Evolutionary conservation across 306 rosid species (phyloP).

Genomic region (Gynostemma pentaphyllum): DNA sequence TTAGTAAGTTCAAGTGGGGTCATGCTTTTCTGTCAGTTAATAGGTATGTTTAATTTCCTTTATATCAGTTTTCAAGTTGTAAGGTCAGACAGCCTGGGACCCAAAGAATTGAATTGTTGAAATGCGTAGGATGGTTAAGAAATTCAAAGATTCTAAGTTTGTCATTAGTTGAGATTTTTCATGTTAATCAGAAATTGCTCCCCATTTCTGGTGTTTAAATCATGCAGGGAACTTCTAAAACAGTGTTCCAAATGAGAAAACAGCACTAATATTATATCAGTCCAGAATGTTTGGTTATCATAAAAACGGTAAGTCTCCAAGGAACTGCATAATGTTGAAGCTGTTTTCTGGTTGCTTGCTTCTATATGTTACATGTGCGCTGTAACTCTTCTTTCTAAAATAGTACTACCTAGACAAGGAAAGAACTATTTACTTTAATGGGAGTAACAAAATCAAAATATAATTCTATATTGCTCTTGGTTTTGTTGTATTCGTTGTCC

Average conservation of each 20-base stretch:
- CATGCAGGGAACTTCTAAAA: slow-evolving; percentile 71
- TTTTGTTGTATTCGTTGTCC: too few relatives aligned
- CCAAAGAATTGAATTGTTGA: too few relatives aligned
- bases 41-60: slow-evolving; percentile 30
- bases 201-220: background rate
- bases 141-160: background rate
- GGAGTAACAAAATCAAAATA: too few relatives aligned
- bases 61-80: too few relatives aligned
- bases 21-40: slow-evolving; percentile 81
- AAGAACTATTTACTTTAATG: too few relatives aligned
- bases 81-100: too few relatives aligned
- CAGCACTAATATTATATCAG: slow-evolving; percentile 58
- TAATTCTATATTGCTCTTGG: too few relatives aligned
- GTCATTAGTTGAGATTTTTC: background rate
- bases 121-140: too few relatives aligned
- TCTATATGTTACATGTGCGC: too few relatives aligned
- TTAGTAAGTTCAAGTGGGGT: slow-evolving; percentile 97
- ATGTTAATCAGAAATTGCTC: background rate
- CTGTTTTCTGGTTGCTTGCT: slow-evolving; percentile 15
- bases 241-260: slow-evolving; percentile 74
- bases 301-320: slow-evolving; percentile 47
- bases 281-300: slow-evolving; percentile 79
- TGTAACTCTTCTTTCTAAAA: too few relatives aligned
- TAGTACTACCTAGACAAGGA: too few relatives aligned
- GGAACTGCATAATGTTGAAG: slow-evolving; percentile 37